A percentile compares a stretch with the other conserved stretches of the same genome.
These are phyloP conservation scores for Colletotrichum falcatum DNA, from an alignment of 2,329 filamentous ascomycete genomes.

Conservation along the genomic window DNA sequence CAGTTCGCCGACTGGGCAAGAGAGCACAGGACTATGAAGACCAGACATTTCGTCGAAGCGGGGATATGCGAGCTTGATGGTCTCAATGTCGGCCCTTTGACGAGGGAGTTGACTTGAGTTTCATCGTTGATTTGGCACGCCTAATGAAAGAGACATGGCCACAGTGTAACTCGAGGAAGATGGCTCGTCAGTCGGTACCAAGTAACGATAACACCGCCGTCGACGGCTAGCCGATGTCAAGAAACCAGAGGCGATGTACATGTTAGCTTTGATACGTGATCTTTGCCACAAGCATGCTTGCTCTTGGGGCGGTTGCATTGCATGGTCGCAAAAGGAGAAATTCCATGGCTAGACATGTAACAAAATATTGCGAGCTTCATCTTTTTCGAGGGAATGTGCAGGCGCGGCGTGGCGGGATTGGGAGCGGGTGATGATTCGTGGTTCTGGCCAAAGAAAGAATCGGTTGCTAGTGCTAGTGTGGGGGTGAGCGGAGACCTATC, in stretches of 20 bases:
- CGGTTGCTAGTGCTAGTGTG: constrained; percentile 34
- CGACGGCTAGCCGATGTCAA: not conserved
- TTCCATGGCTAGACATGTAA: constrained; percentile 11
- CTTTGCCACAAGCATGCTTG: constrained; percentile 11
- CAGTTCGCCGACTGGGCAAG: constrained; percentile 29
- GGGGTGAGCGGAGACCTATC: constrained; percentile 41
- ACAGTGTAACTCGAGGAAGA: constrained; percentile 5
- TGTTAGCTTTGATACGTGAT: constrained; percentile 16
- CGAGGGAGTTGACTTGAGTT: constrained; percentile 9
- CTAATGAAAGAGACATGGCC: constrained; percentile 7
- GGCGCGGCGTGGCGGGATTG: constrained; percentile 26
- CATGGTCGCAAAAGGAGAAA: constrained; percentile 11
- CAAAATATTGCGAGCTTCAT: constrained; percentile 23
- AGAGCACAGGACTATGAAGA: constrained; percentile 28
- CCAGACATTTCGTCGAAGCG: constrained; percentile 30
- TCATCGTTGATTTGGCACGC: constrained; percentile 18
- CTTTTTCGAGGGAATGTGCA: constrained; percentile 31
- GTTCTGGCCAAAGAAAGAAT: constrained; percentile 22
- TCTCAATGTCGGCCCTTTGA: constrained; percentile 21
- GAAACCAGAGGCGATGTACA: constrained; percentile 25
- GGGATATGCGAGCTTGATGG: constrained; percentile 19
- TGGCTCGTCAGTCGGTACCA: constrained; percentile 3
- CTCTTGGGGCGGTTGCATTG: constrained; percentile 29
- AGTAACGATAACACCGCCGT: not conserved
- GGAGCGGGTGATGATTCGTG: constrained; percentile 31